Percentiles rank a stretch among this genome's conserved stretches.
phyloP scores from a whole-genome alignment of 495 filamentous ascomycete species.

The Rusavskia elegans region DNA sequence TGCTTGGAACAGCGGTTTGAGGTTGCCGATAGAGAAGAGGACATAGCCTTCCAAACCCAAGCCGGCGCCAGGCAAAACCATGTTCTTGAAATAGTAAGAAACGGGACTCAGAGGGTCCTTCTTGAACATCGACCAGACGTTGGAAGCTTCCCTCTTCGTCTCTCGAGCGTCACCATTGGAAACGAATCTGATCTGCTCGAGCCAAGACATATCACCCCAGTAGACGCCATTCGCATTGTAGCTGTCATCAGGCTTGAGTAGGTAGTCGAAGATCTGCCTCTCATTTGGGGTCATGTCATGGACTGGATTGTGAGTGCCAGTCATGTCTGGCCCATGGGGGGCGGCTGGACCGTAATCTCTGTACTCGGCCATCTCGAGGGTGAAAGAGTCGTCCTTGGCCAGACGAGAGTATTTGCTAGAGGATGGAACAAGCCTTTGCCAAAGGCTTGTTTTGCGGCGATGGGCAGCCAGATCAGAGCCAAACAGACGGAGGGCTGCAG shows the following conservation, averaged over 20 bases:
- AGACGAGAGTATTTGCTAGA: not conserved
- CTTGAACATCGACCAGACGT: slow-evolving; percentile 65
- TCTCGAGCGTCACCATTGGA: slow-evolving; percentile 49
- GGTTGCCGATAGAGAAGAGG: slow-evolving; percentile 84
- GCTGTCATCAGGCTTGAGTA: slow-evolving; percentile 69
- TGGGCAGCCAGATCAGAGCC: not conserved
- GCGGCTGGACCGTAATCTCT: slow-evolving; percentile 42
- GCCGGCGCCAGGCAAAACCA: slow-evolving; percentile 77
- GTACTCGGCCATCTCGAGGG: slow-evolving; percentile 25
- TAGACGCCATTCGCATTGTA: slow-evolving; percentile 68
- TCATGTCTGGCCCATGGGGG: slow-evolving; percentile 40
- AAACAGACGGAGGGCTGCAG: not conserved
- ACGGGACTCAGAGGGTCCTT: slow-evolving; percentile 63
- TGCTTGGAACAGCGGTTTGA: slow-evolving; percentile 56
- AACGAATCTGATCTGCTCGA: slow-evolving; percentile 55
- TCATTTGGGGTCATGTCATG: slow-evolving; percentile 45
- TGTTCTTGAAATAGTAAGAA: slow-evolving; percentile 71
- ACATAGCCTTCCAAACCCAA: slow-evolving; percentile 86
- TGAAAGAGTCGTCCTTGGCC: not conserved
- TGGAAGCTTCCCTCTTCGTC: slow-evolving; percentile 40
- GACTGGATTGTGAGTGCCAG: slow-evolving; percentile 31
- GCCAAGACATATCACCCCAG: slow-evolving; percentile 68
- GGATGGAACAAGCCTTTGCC: not conserved
- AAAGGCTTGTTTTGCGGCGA: not conserved
- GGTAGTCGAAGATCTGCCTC: slow-evolving; percentile 51